Base-by-base conservation (phyloP, 192 early-diverging fungal genomes). In the Coemansia sp. region DNA sequence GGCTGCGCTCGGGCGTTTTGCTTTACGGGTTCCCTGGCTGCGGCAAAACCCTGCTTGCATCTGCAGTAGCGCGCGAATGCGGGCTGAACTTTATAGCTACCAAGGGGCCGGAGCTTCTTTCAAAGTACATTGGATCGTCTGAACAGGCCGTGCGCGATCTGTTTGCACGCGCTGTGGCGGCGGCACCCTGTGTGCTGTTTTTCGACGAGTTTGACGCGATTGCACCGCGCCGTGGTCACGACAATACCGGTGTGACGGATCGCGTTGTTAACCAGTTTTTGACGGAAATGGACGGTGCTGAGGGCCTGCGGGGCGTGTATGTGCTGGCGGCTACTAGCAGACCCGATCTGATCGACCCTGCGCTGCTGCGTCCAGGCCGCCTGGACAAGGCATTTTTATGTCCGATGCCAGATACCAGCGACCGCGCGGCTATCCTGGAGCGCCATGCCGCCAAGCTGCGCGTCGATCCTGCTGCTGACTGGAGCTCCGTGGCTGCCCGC, bases 121-220 rank as follows among this genome's bases (percentile, higher is more conserved):
- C 97, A 73, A 99, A 97, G 81, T 99, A 99, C 61, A 99, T 99
- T 68, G 96, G 96, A 34, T 91, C 92, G 14, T 93, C 91, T 59
- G 96, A 99, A 72, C 91, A 95, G 55, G 81, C 87, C 0, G 95
- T 93, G 30, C 82, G 96, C 24, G 94, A 97, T 58, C 67, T 99
- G 28, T 99, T 99, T 72, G 88, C 92, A 48, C 81, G 95, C 13
- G 96, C 96, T 5, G 83, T 85, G 53, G 89, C 92, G 1, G 94
- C 94, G 5, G 87, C 85, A 46, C 96, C 96, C 10, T 99, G 96
- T 49, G 87, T 95, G 4, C 59, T 97, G 39, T 99, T 99, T 58
- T 99, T 99, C 76, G 96, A 99, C 59, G 96, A 99, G 72, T 95
- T 99, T 78, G 96, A 99, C 55, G 80, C 90, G 28, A 93, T 99